phyloP scores from a whole-genome alignment of 1,284 basidiomycete species.

The Ceratobasidium theobromae region DNA sequence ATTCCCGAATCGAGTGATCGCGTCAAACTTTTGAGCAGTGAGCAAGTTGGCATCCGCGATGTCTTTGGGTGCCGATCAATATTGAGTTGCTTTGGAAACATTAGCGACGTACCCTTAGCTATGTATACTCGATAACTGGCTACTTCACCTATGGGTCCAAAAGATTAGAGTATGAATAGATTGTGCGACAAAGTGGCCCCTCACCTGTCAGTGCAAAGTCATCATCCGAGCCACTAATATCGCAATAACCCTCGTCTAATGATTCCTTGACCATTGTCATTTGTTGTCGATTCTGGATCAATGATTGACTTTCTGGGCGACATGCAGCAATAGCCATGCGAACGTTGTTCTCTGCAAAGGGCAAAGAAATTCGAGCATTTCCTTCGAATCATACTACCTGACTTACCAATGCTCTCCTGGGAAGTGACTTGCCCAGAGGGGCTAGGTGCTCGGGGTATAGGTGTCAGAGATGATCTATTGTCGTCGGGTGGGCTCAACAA shows the following conservation, averaged over 20 bases:
- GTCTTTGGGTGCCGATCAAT: constrained; percentile 47
- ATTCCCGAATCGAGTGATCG: constrained; percentile 67
- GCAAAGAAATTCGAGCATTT: not conserved
- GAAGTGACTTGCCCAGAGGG: constrained; percentile 31
- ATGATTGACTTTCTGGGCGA: constrained; percentile 62
- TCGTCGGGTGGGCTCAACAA: constrained; percentile 7
- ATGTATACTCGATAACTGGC: constrained; percentile 61
- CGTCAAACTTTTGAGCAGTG: constrained; percentile 54
- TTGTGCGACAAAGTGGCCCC: constrained; percentile 22
- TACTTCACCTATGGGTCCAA: constrained; percentile 31
- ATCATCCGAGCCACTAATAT: constrained; percentile 66
- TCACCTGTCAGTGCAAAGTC: constrained; percentile 64
- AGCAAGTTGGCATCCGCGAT: constrained; percentile 49
- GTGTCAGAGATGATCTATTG: not conserved
- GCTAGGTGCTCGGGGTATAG: constrained; percentile 9
- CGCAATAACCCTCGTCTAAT: constrained; percentile 79
- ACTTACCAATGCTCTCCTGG: constrained; percentile 32
- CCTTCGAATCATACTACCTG: not conserved
- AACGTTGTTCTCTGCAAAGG: constrained; percentile 41
- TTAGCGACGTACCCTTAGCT: constrained; percentile 56
- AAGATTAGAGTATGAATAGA: not conserved
- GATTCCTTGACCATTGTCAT: constrained; percentile 77
- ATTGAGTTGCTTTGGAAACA: not conserved
- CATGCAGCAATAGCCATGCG: constrained; percentile 78
- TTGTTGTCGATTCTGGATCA: constrained; percentile 63